Percentiles rank a stretch among this genome's conserved stretches.
Evolutionary conservation across 352 stramenopile genomes (phyloP).

Genomic region (Pythium rishiriense): DNA sequence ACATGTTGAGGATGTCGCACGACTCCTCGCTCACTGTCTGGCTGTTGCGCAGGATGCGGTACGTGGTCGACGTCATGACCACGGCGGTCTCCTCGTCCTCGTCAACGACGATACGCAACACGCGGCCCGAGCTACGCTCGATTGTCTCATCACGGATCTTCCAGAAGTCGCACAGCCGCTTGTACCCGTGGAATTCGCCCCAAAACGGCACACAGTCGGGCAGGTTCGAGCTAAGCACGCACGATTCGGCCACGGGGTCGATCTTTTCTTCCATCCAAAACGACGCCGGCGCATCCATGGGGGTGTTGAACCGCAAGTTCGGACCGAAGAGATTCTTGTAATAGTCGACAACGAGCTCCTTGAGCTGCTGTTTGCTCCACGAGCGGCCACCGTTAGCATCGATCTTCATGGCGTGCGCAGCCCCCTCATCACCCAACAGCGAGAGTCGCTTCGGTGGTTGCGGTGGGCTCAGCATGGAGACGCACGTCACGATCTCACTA

Average conservation of each 20-base stretch:
- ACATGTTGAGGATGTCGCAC: conserved; percentile 85
- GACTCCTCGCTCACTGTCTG: conserved; percentile 85
- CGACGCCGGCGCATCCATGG: conserved; percentile 67
- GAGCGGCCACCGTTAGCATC: conserved; percentile 27
- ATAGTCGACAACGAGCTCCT: conserved; percentile 71
- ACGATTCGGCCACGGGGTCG: conserved; percentile 64
- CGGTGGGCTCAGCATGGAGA: conserved; percentile 33
- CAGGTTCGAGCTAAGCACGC: conserved; percentile 84
- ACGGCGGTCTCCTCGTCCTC: conserved; percentile 87
- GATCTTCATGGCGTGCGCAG: not conserved
- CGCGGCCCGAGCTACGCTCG: conserved; percentile 77
- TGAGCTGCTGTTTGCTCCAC: conserved; percentile 74
- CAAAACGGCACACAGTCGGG: conserved; percentile 85
- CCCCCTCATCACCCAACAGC: conserved; percentile 44
- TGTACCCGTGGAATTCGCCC: conserved; percentile 88
- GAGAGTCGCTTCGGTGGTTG: conserved; percentile 57
- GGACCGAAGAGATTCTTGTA: conserved; percentile 81
- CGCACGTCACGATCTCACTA: conserved; percentile 74
- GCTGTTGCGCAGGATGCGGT: conserved; percentile 86
- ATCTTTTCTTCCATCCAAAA: conserved; percentile 89
- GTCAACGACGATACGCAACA: conserved; percentile 81
- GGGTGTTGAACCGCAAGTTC: conserved; percentile 77
- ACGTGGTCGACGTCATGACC: conserved; percentile 87
- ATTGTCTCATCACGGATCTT: conserved; percentile 87
- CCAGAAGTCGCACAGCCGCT: conserved; percentile 86